Conservation (phyloP, 2,329 filamentous ascomycete species). For the Ambrosiella xylebori region DNA sequence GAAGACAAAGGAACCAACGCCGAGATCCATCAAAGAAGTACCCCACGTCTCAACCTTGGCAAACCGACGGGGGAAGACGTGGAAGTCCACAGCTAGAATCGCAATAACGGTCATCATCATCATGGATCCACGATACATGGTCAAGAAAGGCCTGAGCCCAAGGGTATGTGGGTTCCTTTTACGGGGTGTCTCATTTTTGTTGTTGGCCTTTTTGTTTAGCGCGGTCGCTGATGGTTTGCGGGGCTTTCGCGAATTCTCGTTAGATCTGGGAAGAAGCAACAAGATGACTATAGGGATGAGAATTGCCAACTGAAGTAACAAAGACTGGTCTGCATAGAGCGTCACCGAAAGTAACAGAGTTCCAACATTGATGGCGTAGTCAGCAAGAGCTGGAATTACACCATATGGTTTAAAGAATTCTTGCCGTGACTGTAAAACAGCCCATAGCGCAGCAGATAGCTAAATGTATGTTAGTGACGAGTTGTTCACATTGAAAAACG, state of each 20-base stretch:
- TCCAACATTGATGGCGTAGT: conserved; percentile 76
- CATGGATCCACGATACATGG: conserved; percentile 80
- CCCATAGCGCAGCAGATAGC: conserved; percentile 76
- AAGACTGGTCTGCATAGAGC: conserved; percentile 59
- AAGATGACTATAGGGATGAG: conserved; percentile 51
- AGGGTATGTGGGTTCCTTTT: conserved; percentile 26
- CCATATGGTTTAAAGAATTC: conserved; percentile 69
- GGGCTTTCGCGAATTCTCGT: conserved; percentile 15
- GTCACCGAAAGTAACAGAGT: conserved; percentile 73
- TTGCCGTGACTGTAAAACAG: conserved; percentile 66
- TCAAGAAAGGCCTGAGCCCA: conserved; percentile 80
- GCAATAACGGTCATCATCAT: conserved; percentile 76
- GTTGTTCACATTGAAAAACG: background rate
- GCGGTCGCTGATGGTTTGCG: conserved; percentile 13
- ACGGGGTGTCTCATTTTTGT: conserved; percentile 2
- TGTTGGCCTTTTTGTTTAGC: conserved; percentile 29
- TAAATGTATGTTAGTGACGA: conserved; percentile 22
- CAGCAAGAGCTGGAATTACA: conserved; percentile 48
- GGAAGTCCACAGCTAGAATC: conserved; percentile 94
- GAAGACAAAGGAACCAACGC: conserved; percentile 95
- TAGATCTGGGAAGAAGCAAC: conserved; percentile 31
- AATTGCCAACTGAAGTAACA: conserved; percentile 46
- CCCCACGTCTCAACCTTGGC: conserved; percentile 99
- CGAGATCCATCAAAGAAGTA: conserved; percentile 95
- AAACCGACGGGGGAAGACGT: conserved; percentile 79